Conservation (phyloP, 306 rosid genomes). For the Delonix regia region DNA sequence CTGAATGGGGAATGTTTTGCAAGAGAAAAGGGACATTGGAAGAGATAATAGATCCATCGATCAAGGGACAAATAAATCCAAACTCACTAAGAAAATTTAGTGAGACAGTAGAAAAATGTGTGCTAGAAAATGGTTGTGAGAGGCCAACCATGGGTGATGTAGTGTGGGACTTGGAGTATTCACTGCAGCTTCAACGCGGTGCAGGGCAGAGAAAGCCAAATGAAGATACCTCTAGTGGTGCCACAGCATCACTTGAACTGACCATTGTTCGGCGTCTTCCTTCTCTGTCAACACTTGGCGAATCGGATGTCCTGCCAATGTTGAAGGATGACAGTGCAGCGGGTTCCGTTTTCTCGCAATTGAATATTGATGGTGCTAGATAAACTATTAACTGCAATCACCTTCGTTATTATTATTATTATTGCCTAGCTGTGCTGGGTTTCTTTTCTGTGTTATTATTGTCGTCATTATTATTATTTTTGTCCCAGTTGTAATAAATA, state of each 20-base stretch:
- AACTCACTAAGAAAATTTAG: conserved; percentile 53
- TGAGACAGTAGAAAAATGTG: conserved; percentile 46
- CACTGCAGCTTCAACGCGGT: conserved; percentile 53
- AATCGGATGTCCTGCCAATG: conserved; percentile 35
- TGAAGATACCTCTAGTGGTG: conserved; percentile 44
- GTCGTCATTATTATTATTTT: too few relatives aligned
- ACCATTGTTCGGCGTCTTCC: conserved; percentile 37
- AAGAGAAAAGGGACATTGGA: conserved; percentile 43
- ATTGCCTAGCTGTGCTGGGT: background rate
- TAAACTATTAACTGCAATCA: conserved; percentile 23
- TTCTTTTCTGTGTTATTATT: background rate
- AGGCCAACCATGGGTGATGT: conserved; percentile 62
- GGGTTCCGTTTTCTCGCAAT: conserved; percentile 41
- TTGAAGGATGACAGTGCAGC: conserved; percentile 15
- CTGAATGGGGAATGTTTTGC: conserved; percentile 58
- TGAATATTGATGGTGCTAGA: conserved; percentile 42
- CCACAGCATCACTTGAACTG: conserved; percentile 38
- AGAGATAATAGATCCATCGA: conserved; percentile 46
- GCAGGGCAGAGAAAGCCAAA: conserved; percentile 27
- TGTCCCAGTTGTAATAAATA: background rate
- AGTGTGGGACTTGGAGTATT: conserved; percentile 65
- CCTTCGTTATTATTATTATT: background rate
- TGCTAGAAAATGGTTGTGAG: conserved; percentile 45
- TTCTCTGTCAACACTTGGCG: conserved; percentile 40
- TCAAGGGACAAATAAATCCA: conserved; percentile 41